A percentile compares a stretch with the other conserved stretches of the same genome.
These are phyloP conservation scores for Hypoxylon trugodes DNA, from an alignment of 495 filamentous ascomycete genomes.

Conservation along the genomic window DNA sequence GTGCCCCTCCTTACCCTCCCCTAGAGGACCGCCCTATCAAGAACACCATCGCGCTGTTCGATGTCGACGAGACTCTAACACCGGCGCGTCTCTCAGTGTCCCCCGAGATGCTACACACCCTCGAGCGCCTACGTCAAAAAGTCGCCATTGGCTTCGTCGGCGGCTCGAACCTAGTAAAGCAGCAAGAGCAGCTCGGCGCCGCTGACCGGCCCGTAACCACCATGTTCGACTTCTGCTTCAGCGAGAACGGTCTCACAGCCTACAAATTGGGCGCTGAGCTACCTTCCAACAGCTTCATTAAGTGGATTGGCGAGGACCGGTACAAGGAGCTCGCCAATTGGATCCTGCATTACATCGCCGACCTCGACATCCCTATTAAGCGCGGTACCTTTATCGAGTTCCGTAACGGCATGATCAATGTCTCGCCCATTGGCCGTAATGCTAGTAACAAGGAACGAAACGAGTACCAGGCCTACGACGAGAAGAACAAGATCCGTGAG, in stretches of 20 bases:
- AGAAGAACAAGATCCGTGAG: conserved; percentile 73
- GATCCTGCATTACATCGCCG: conserved; percentile 86
- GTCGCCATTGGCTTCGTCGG: conserved; percentile 92
- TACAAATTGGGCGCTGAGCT: conserved; percentile 79
- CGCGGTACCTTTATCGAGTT: conserved; percentile 97
- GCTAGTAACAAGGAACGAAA: conserved; percentile 80
- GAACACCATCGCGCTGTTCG: conserved; percentile 91
- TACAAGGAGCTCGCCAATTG: conserved; percentile 91
- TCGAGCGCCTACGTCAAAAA: conserved; percentile 82
- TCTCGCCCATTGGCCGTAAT: conserved; percentile 91
- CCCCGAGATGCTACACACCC: conserved; percentile 83
- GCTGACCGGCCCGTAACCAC: conserved; percentile 68
- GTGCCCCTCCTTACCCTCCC: conserved; percentile 66
- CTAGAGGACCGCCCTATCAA: conserved; percentile 82
- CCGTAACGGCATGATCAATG: conserved; percentile 96
- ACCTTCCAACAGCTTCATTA: conserved; percentile 82
- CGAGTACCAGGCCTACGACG: conserved; percentile 82
- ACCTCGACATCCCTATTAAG: conserved; percentile 87
- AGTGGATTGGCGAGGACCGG: conserved; percentile 88
- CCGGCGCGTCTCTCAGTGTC: conserved; percentile 72
- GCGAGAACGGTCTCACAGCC: conserved; percentile 95
- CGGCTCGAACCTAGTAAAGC: conserved; percentile 87
- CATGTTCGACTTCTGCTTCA: conserved; percentile 96
- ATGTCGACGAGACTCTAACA: conserved; percentile 91
- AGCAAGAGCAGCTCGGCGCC: conserved; percentile 92